Conservation (phyloP, 306 rosid species). For the Lithocarpus polystachyus region DNA sequence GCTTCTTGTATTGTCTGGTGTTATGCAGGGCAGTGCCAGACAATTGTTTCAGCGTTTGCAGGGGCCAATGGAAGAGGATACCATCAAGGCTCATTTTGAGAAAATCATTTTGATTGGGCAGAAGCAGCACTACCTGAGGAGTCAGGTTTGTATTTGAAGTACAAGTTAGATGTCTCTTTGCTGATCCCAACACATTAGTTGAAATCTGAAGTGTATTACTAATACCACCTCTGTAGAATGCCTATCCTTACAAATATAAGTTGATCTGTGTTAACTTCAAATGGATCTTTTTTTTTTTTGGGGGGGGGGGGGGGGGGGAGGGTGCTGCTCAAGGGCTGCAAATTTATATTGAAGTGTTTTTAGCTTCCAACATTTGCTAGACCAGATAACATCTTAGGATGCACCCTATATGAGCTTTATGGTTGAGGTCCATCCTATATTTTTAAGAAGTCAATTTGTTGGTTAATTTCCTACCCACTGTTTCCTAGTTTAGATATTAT, state of each 20-base stretch:
- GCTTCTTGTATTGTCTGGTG: conserved; percentile 24
- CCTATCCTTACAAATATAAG: not conserved
- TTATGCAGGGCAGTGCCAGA: conserved; percentile 95
- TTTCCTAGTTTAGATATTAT: not conserved
- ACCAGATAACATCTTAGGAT: not conserved
- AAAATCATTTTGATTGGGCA: conserved; percentile 90
- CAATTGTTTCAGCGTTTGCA: conserved; percentile 95
- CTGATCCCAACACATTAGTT: not conserved
- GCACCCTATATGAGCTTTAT: not conserved
- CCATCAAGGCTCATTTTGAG: conserved; percentile 89
- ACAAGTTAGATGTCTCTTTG: not conserved
- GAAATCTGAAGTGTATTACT: not conserved
- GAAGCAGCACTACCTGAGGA: conserved; percentile 64
- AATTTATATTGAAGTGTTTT: not conserved
- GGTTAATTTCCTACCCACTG: not conserved
- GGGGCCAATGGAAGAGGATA: conserved; percentile 97
- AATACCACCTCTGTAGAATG: not conserved
- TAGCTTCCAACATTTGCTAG: not conserved
- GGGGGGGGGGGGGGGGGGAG: too few relatives aligned
- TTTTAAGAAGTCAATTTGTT: not conserved
- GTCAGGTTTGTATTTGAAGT: conserved; percentile 62
- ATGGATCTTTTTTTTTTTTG: not conserved
- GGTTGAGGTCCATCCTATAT: not conserved
- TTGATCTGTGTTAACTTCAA: not conserved
- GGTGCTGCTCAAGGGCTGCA: not conserved